Base-by-base conservation (phyloP, 768 basidiomycete species). In the Leucosporidium scottii region DNA sequence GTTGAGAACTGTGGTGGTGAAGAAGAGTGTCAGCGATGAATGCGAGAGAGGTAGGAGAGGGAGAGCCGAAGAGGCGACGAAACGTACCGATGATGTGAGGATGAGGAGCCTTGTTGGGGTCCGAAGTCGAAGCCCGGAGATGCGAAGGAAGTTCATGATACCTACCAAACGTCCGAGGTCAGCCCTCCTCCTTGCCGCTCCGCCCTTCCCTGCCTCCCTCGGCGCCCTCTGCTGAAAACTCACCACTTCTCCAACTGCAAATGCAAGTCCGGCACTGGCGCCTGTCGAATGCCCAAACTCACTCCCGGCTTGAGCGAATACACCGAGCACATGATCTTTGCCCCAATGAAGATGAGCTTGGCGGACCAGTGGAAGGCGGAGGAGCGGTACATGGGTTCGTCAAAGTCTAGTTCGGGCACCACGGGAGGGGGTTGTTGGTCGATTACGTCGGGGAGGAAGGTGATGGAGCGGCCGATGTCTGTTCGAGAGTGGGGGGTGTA, bases 61-160 rank as follows among this genome's bases (percentile, higher is more conserved):
- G 31, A 31, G 39, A 44, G 34, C 5, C 6, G 34, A 9, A 18
- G 8, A 12, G 17, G 10, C 27, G 54, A 12, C 1, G 18, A 30
- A 10, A 23, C 55, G 30, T 10, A 56, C 55, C 67, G 39, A 72
- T 27, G 36, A 72, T 55, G 15, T 66, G 64, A 34, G 67, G 47
- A 20, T 72, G 67, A 15, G 67, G 65, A 8, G 71, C 71, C 51
- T 66, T 69, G 7, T 28, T 13, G 5, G 67, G 62, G 30, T 68
- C 67, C 23, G 61, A 36, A 2, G 62, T 59, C 2, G 55, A 59
- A 5, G 71, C 67, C 1, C 71, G 62, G 0, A 72, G 51, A 48
- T 68, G 65, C 8, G 64, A 63, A 20, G 67, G 67, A 2, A 72
- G 62, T 27, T 65, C 71, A 55, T 72, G 71, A 23, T 72, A 67